These are phyloP conservation scores for Metschnikowia gruessii DNA, from an alignment of 805 yeast genomes.

Conservation along the genomic window DNA sequence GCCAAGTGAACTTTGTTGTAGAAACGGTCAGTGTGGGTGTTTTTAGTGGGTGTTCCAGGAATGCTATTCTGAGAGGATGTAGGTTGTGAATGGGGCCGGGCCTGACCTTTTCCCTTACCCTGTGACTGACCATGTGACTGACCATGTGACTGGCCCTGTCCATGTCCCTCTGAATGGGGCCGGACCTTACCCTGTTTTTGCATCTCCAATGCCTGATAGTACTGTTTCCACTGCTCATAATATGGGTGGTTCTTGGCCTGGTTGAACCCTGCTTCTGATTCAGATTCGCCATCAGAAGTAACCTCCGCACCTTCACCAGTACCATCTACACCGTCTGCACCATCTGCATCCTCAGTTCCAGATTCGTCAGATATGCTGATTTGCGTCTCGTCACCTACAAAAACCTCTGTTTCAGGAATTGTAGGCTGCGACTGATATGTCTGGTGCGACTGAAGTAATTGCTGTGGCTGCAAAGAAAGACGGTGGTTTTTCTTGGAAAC, in stretches of 20 bases:
- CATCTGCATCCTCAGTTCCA: conserved; percentile 3
- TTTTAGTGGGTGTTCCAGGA: background rate
- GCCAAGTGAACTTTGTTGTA: conserved; percentile 5
- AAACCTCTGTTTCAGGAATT: background rate
- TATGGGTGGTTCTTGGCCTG: conserved; percentile 25
- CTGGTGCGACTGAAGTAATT: no score
- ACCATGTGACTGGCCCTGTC: no score
- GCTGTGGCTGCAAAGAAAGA: no score
- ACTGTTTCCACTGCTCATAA: conserved; percentile 38
- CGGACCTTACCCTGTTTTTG: conserved; percentile 5
- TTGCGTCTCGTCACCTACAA: conserved; percentile 1
- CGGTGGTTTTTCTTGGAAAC: no score
- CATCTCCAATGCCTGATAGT: conserved; percentile 30
- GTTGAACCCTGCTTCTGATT: background rate
- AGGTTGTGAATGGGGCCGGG: background rate
- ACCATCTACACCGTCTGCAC: conserved; percentile 3
- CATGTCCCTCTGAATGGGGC: no score
- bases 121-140: no score
- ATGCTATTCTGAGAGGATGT: background rate
- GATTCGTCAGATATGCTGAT: conserved; percentile 5
- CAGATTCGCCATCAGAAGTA: conserved; percentile 13
- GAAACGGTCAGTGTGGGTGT: conserved; percentile 3
- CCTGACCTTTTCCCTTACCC: no score
- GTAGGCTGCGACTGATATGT: background rate
- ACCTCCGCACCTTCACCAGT: conserved; percentile 10